Evolutionary conservation across 441 rosid genomes (phyloP), one percentile per base, ranked within the genome.

Genomic region (Biscutella auriculata): DNA sequence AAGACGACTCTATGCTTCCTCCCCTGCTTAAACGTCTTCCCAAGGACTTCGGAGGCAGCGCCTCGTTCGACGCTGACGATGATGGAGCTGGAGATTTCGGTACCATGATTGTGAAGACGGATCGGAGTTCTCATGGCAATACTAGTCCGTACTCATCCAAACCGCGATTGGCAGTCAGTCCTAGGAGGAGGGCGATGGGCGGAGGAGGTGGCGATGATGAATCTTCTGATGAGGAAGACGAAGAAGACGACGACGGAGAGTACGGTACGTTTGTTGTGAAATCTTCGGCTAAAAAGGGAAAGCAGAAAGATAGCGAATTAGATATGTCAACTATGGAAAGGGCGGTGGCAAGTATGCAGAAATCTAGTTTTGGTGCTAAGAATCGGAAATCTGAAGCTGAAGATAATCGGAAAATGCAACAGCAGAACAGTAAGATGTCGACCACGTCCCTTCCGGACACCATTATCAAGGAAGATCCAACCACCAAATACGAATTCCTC

Each of bases 401-500:
- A 21, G 74, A 57, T 6, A 62, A 53, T 42, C 72, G 74, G 68
- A 67, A 47, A 32, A 68, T 65, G 55, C 76, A 53, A 68, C 77
- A 71, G 59, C 74, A 58, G 68, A 74, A 60, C 63, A 81, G 79
- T 60, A 89, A 80, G 69, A 66, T 87, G 61, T 89, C 97, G 1
- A 67, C 83, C 3, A 87, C 95, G 48, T 93, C 97, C 9, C 80
- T 89, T 72, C 95, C 99, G 0, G 97, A 93, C 11, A 79, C 85
- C 67, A 80, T 93, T 64, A 83, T 80, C 13, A 77, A 76, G 57
- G 96, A 89, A 71, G 99, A 93, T 77, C 97, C 99, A 42, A 73
- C 87, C 15, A 74, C 85, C 9, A 93, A 89, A 81, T 93, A 89
- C 61, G 99, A 89, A 73, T 81, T 89, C 75, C 90, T 93, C 58